These are phyloP conservation scores for Arthrobotrys entomopaga DNA, from an alignment of 2,329 filamentous ascomycete species.

Conservation along the genomic window DNA sequence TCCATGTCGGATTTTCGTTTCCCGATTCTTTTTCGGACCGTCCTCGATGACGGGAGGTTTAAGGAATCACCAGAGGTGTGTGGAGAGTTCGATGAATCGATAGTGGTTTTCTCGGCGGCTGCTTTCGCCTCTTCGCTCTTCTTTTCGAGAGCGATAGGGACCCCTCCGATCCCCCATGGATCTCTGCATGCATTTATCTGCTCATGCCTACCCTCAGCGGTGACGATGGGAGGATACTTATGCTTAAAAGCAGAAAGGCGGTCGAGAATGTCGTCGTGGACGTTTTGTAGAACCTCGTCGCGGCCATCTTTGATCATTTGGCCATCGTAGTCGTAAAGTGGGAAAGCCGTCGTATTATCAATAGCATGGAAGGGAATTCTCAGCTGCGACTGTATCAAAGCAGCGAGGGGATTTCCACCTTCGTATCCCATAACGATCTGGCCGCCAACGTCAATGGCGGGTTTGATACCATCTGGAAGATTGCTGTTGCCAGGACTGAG, in stretches of 20 bases:
- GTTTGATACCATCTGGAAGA: conserved; percentile 68
- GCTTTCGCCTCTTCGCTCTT: background rate
- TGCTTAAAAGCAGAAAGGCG: conserved; percentile 90
- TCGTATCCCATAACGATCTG: conserved; percentile 99
- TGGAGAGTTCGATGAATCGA: background rate
- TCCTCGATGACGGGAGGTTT: conserved; percentile 20
- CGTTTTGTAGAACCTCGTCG: conserved; percentile 84
- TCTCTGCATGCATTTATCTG: conserved; percentile 86
- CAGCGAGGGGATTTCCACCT: conserved; percentile 85
- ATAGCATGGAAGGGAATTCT: conserved; percentile 83
- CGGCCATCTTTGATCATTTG: conserved; percentile 78
- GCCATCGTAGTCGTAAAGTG: conserved; percentile 86
- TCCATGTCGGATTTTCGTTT: conserved; percentile 55
- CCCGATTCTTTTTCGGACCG: conserved; percentile 34
- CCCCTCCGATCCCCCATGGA: conserved; percentile 73
- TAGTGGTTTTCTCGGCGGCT: background rate
- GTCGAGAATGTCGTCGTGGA: conserved; percentile 95
- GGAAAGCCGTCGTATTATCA: conserved; percentile 75
- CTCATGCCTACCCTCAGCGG: conserved; percentile 82
- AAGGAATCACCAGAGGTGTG: no score
- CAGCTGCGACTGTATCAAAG: conserved; percentile 88
- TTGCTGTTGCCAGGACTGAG: conserved; percentile 69
- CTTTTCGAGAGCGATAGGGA: conserved; percentile 70
- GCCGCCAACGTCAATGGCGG: conserved; percentile 92
- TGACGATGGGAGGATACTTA: conserved; percentile 74